Base-by-base conservation (phyloP, 768 basidiomycete species). In the Tubosaeta sp. region DNA sequence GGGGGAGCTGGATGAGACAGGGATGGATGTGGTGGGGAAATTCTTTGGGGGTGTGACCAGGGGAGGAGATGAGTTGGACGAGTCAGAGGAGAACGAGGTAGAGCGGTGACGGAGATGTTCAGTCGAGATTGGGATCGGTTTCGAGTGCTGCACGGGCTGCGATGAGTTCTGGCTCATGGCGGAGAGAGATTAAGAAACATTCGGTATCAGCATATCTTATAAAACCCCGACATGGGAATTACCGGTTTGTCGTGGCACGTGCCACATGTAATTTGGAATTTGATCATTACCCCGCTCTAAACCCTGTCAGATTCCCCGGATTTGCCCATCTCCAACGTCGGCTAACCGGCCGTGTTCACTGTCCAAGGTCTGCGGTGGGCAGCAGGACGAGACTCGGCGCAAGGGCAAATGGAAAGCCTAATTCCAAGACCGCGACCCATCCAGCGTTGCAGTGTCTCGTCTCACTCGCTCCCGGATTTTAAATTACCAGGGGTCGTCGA, bases 1-100 rank as follows among this genome's bases (percentile, higher is more conserved):
- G 41, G 88, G 88, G 4, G 87, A 87, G 5, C 75, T 77, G 6
- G 86, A 79, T 4, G 83, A 81, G 10, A 76, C 62, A 7, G 74
- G 70, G 42, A 82, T 60, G 40, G 73, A 74, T 3, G 78, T 73
- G 2, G 72, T 69, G 11, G 65, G 56, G 2, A 69, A 55, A 10
- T 73, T 72, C 41, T 72, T 62, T 21, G 83, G 84, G 4, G 83
- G 84, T 3, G 82, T 82, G 35, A 71, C 71, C 19, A 78, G 65
- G 35, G 80, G 77, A 3, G 76, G 74, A 12, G 80, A 72, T 80
- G 50, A 80, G 54, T 70, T 73, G 14, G 81, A 80, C 0, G 83
- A 80, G 32, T 73, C 70, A 0, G 84, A 86, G 6, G 84, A 85
- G 39, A 82, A 66, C 0, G 86, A 88, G 39, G 73, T 63, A 13